phyloP scores from a whole-genome alignment of 2,329 filamentous ascomycete genomes.

The Diaporthe caulivora region DNA sequence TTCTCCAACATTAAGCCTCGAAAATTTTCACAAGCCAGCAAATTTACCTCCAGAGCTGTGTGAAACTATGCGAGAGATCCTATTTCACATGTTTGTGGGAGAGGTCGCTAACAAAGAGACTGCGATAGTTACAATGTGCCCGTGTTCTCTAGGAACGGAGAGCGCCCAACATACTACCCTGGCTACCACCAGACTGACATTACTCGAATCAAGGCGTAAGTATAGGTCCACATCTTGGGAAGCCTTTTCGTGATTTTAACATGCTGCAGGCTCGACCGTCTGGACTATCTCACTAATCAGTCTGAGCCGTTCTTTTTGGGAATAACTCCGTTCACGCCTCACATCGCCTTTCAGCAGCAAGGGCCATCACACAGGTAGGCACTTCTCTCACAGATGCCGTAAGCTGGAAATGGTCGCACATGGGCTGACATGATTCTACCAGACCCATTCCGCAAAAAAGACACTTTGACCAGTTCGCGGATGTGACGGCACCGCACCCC shows the following conservation, averaged over 20 bases:
- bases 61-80: not conserved
- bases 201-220: constrained; percentile 44
- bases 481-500: constrained; percentile 40
- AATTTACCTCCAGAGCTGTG: not conserved
- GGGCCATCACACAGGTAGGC: constrained; percentile 36
- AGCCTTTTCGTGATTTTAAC: constrained; percentile 10
- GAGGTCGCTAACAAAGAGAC: not conserved
- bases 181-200: constrained; percentile 45
- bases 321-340: constrained; percentile 43
- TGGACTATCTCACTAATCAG: constrained; percentile 39
- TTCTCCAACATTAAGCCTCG: not conserved
- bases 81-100: too few relatives aligned
- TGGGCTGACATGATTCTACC: not conserved
- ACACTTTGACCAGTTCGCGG: constrained; percentile 41
- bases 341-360: constrained; percentile 40
- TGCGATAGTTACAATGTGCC: constrained; percentile 42
- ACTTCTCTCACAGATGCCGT: too few relatives aligned
- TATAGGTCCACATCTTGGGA: not conserved
- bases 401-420: not conserved
- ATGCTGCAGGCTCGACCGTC: constrained; percentile 36
- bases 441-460: constrained; percentile 40
- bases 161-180: constrained; percentile 42
- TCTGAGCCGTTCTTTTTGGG: constrained; percentile 43
- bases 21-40: not conserved
- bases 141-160: constrained; percentile 45